Conservation (phyloP, 2,329 filamentous ascomycete species). For the Drechslerella dactyloides region DNA sequence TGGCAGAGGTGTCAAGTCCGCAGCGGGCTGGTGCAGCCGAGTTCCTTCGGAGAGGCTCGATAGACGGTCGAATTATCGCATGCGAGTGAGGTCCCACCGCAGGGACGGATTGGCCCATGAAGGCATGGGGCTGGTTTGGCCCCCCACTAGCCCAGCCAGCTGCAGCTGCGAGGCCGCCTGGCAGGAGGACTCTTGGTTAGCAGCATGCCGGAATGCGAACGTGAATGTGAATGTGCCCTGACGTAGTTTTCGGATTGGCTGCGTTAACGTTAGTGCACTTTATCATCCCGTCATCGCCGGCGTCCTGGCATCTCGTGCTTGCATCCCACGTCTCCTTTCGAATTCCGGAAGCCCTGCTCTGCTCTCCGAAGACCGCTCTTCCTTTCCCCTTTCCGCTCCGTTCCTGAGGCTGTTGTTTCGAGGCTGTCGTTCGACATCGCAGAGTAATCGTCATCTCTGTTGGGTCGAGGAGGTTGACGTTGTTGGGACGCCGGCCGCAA, state of each 20-base stretch:
- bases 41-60: conserved; percentile 9
- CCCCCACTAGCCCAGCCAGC: background rate
- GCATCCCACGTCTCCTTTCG: conserved; percentile 4
- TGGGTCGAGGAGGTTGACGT: background rate
- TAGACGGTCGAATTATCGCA: background rate
- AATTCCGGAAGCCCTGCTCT: background rate
- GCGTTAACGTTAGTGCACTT: background rate
- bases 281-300: background rate
- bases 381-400: background rate
- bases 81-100: background rate
- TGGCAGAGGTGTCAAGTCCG: background rate
- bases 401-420: too few relatives aligned
- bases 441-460: too few relatives aligned
- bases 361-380: background rate
- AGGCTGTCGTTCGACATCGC: too few relatives aligned
- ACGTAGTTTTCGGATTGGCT: background rate
- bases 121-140: too few relatives aligned
- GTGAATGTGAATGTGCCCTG: conserved; percentile 7
- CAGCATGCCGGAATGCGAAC: background rate
- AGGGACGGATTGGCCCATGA: background rate
- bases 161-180: background rate
- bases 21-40: conserved; percentile 20
- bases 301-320: background rate
- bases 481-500: background rate
- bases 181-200: background rate